Evolutionary conservation across 2,329 filamentous ascomycete genomes (phyloP), one percentile per base, ranked within the genome.

Genomic region (Trichoderma afroharzianum): DNA sequence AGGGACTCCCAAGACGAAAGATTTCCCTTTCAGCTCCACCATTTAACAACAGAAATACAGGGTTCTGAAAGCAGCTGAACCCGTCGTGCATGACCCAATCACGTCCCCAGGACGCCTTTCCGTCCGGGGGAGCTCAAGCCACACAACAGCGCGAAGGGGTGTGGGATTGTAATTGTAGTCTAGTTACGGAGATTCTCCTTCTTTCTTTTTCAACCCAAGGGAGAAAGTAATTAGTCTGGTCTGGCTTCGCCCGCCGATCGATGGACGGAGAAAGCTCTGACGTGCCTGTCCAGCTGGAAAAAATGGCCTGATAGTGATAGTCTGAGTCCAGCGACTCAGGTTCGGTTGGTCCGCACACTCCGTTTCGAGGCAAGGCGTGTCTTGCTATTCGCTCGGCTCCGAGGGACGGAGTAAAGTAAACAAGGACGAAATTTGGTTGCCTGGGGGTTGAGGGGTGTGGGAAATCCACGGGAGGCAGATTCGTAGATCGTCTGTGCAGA

Each of bases 41-140:
- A 43, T 43, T n/a, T 36, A 39, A 55, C 32, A 58, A 53, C 32
- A 30, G n/a, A 24, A 39, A 67, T 67, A 28, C 33, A 53, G 59
- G 57, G 28, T 67, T 36, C 67, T 50, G n/a, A 32, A 59, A 58
- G 33, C 33, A 71, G 68, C 68, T 71, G 68, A 71, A 30, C 11
- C 47, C 24, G 33, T 50, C 26, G 14, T n/a, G 33, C 32, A 28
- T 47, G 12, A 6, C 3, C 70, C 70, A 72, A 72, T 72, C 64
- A 72, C 15, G 24, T 47, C 28, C 12, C 21, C 8, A 6, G 32
- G 43, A 71, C 7, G 30, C 63, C 30, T 32, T 67, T 18, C 47
- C 39, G 18, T 62, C 55, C 28, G 18, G 55, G 63, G 53, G 69
- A 28, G 53, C 21, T 71, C 50, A 61, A 58, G 70, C 57, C 64